Base-by-base conservation (phyloP, 1,139 yeast genomes). In the Diutina rugosa region DNA sequence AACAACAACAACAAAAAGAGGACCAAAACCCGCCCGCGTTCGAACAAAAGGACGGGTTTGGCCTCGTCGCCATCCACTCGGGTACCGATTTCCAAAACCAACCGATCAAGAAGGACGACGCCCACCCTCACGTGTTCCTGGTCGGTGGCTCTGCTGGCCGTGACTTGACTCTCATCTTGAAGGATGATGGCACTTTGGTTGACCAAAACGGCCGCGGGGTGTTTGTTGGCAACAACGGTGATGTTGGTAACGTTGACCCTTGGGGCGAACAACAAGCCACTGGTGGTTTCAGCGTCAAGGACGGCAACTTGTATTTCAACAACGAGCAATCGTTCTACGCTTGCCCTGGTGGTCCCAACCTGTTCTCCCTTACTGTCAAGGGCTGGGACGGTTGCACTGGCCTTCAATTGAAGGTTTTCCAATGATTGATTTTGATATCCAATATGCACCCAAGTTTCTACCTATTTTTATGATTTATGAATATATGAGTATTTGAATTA, bases 371-470 rank as follows among this genome's bases (percentile, higher is more conserved):
- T 6, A 49, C 53, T 18, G 35, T 30, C n/a, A 49, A 49, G 44
- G 53, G 53, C 5, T 49, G 53, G 53, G 45, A 49, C 35, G 53
- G 53, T 8, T 49, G 53, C 35, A 49, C 53, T 32, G 53, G 53
- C 16, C 32, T 49, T 16, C 41, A 38, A 21, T 49, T 49, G 53
- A 30, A 32, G 28, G n/a, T 32, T 16, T n/a, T 28, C 12, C 38
- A 47, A 29, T 35, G n/a, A 35, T 10, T 35, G 12, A 6, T 12
- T 35, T 35, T 10, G 10, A 8, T 32, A 8, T 32, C 35, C 41
- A 9, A 35, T 35, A 35, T 35, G 41, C 41, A 35, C 41, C 41
- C 41, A 16, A 35, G 41, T 35, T 35, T 35, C 26, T 35, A 35
- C 14, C 14, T 35, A 35, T 35, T 35, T 35, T 35, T 35, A 35